Conservation (phyloP, 2,329 filamentous ascomycete species). For the Lachnellula subtilissima region DNA sequence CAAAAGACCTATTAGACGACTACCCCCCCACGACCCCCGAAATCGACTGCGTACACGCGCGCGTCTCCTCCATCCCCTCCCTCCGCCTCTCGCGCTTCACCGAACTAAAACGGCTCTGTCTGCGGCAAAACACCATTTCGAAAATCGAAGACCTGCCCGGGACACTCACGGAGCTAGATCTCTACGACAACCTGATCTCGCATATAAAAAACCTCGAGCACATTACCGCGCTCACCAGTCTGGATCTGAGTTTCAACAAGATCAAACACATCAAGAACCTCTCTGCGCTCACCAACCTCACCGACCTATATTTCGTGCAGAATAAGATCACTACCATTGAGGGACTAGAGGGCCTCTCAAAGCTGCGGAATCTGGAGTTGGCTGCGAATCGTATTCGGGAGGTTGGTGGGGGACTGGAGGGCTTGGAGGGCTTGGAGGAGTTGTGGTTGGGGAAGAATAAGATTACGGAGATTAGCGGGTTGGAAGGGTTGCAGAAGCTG, state of each 20-base stretch:
- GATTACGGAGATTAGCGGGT: slow-evolving; percentile 75
- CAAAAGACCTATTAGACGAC: slow-evolving; percentile 54
- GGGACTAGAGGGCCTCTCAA: slow-evolving; percentile 67
- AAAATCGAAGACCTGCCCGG: slow-evolving; percentile 70
- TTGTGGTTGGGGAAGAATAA: slow-evolving; percentile 97
- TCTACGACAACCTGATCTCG: slow-evolving; percentile 93
- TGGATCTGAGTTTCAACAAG: slow-evolving; percentile 98
- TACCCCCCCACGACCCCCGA: slow-evolving; percentile 63
- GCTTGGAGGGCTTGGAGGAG: slow-evolving; percentile 72
- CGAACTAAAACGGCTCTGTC: slow-evolving; percentile 71
- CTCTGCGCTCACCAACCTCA: slow-evolving; percentile 69
- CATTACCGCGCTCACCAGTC: slow-evolving; percentile 66
- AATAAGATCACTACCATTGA: slow-evolving; percentile 92
- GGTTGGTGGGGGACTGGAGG: slow-evolving; percentile 73
- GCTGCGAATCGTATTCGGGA: slow-evolving; percentile 88
- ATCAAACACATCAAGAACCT: slow-evolving; percentile 97
- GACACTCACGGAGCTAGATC: slow-evolving; percentile 77
- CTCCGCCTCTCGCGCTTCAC: slow-evolving; percentile 81
- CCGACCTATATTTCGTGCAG: slow-evolving; percentile 85
- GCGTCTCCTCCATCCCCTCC: slow-evolving; percentile 70
- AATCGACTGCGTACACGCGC: slow-evolving; percentile 85
- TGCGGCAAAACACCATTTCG: slow-evolving; percentile 87
- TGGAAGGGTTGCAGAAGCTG: slow-evolving; percentile 71
- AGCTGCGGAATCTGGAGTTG: slow-evolving; percentile 79
- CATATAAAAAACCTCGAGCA: slow-evolving; percentile 81